Conservation (phyloP, 352 stramenopile species). For the Phytopythium chamaehyphon region DNA sequence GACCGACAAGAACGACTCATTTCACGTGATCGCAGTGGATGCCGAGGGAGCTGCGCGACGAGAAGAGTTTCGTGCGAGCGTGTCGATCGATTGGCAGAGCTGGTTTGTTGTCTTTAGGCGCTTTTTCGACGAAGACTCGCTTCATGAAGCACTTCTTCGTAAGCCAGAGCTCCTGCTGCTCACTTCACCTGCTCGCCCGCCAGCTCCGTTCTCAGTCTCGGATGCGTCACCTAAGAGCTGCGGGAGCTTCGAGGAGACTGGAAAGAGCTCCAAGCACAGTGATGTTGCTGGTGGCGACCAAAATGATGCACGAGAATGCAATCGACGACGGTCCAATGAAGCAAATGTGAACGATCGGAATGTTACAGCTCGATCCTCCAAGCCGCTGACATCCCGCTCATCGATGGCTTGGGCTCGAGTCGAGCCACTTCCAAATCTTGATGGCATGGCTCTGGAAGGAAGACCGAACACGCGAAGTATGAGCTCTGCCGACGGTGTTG, state of each 20-base stretch:
- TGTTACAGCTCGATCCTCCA: neutral
- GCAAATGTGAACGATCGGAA: too few species aligned
- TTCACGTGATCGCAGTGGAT: slow-evolving; percentile 49
- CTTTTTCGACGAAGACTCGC: slow-evolving; percentile 38
- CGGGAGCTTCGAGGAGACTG: neutral
- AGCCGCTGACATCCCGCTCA: neutral
- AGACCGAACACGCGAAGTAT: neutral
- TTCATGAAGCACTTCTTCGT: slow-evolving; percentile 28
- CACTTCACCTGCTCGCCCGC: slow-evolving; percentile 10
- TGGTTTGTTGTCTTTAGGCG: slow-evolving; percentile 47
- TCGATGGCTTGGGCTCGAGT: slow-evolving; percentile 7
- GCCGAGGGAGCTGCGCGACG: slow-evolving; percentile 32
- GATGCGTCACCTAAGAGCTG: neutral
- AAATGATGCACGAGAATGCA: too few species aligned
- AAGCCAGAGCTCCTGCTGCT: slow-evolving; percentile 34
- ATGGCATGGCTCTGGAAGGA: neutral
- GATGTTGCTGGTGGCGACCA: too few species aligned
- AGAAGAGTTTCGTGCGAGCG: slow-evolving; percentile 39
- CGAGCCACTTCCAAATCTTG: neutral
- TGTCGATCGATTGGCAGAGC: slow-evolving; percentile 29
- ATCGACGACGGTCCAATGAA: too few species aligned
- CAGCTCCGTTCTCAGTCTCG: slow-evolving; percentile 6
- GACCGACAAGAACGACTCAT: slow-evolving; percentile 43
- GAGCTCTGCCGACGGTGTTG: neutral
- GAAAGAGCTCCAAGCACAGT: too few species aligned